phyloP scores from a whole-genome alignment of 768 basidiomycete species.

The Suillus americanus region DNA sequence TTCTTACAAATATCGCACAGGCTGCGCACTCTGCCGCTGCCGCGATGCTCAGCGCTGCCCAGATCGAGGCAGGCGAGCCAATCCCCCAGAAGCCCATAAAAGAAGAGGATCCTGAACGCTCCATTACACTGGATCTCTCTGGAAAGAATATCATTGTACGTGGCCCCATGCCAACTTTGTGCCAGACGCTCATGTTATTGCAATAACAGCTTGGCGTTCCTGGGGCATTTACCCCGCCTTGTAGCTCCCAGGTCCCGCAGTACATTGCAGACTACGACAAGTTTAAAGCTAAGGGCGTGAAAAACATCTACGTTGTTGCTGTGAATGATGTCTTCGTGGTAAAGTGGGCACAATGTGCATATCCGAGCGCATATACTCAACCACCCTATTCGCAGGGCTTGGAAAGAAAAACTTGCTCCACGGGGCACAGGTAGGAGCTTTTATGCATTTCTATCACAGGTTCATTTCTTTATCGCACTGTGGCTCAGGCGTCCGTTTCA shows the following conservation, averaged over 20 bases:
- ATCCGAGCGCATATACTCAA: constrained; percentile 5
- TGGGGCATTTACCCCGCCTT: constrained; percentile 75
- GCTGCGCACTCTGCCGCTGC: constrained; percentile 56
- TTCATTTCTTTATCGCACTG: constrained; percentile 9
- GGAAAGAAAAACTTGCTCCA: constrained; percentile 63
- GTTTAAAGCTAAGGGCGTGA: constrained; percentile 77
- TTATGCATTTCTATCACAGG: background rate
- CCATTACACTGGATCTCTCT: constrained; percentile 43
- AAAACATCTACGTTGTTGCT: constrained; percentile 66
- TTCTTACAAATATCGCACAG: constrained; percentile 45
- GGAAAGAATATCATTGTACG: constrained; percentile 68
- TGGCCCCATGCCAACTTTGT: constrained; percentile 7
- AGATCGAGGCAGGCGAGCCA: constrained; percentile 37
- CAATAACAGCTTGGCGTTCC: constrained; percentile 63
- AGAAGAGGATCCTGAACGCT: constrained; percentile 50
- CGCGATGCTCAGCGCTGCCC: constrained; percentile 45
- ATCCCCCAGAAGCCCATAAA: constrained; percentile 58
- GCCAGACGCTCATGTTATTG: background rate
- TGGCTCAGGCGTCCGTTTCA: constrained; percentile 51
- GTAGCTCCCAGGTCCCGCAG: constrained; percentile 59
- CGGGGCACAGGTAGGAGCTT: constrained; percentile 50
- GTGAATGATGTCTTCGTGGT: constrained; percentile 82
- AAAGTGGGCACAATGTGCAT: constrained; percentile 30
- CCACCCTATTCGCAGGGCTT: constrained; percentile 45
- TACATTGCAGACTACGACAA: constrained; percentile 67